Evolutionary conservation across 192 early-diverging fungal genomes (phyloP).

Genomic region (Neocallimastix lanati): DNA sequence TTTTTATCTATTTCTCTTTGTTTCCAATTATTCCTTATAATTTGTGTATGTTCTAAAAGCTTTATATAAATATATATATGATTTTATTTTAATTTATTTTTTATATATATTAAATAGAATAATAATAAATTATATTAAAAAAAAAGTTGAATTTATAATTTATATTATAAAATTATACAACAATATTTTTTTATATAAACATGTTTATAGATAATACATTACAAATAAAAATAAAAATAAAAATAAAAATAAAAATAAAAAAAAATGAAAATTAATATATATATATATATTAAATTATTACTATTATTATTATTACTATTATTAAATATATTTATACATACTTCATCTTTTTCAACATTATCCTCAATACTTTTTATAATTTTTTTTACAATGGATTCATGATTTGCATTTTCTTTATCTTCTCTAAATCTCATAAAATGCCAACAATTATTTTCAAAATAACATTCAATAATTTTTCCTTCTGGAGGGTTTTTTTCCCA

Average conservation of each 20-base stretch:
- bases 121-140: too few species aligned
- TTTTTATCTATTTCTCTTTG: background rate
- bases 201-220: too few species aligned
- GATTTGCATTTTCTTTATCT: slow-evolving; percentile 61
- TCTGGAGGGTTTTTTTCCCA: slow-evolving; percentile 16
- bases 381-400: slow-evolving; percentile 29
- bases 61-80: background rate
- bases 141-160: too few species aligned
- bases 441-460: slow-evolving; percentile 46
- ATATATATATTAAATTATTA: too few species aligned
- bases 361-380: slow-evolving; percentile 53
- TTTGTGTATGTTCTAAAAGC: background rate
- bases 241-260: too few species aligned
- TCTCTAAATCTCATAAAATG: slow-evolving; percentile 57
- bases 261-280: too few species aligned
- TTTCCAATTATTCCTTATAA: background rate
- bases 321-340: too few species aligned
- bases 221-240: too few species aligned
- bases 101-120: too few species aligned
- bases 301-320: too few species aligned
- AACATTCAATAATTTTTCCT: slow-evolving; percentile 42
- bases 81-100: background rate
- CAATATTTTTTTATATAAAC: too few species aligned
- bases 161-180: too few species aligned
- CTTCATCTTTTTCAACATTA: slow-evolving; percentile 39